phyloP scores from a whole-genome alignment of 1,284 basidiomycete genomes.

The Coriolopsis trogii region DNA sequence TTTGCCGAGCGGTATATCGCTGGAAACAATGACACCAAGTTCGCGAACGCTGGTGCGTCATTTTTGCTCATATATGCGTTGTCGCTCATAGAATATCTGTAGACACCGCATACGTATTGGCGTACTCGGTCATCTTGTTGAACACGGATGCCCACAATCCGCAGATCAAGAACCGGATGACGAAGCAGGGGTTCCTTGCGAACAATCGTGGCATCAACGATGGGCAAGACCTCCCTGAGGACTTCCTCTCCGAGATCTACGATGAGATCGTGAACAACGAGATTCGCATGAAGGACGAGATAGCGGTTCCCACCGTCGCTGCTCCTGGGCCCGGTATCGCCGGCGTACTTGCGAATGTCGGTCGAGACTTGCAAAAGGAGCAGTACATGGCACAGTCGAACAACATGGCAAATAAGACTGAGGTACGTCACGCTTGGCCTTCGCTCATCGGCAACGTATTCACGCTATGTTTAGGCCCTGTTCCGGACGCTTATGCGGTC shows the following conservation, averaged over 20 bases:
- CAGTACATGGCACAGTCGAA: slow-evolving; percentile 93
- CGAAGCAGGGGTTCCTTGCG: slow-evolving; percentile 85
- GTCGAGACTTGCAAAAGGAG: slow-evolving; percentile 91
- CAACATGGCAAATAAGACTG: slow-evolving; percentile 95
- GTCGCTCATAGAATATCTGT: neutral
- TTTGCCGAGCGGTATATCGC: slow-evolving; percentile 95
- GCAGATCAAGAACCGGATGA: slow-evolving; percentile 92
- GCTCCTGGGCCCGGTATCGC: slow-evolving; percentile 74
- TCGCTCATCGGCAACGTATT: neutral
- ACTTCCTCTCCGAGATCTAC: slow-evolving; percentile 76
- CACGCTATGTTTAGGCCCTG: slow-evolving; percentile 59
- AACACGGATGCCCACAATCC: slow-evolving; percentile 97
- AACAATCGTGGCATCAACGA: slow-evolving; percentile 98
- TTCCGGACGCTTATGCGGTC: slow-evolving; percentile 89
- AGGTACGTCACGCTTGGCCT: slow-evolving; percentile 59
- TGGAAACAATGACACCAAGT: slow-evolving; percentile 79
- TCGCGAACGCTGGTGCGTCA: slow-evolving; percentile 77
- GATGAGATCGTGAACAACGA: slow-evolving; percentile 92
- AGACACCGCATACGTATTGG: slow-evolving; percentile 93
- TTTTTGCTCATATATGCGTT: neutral
- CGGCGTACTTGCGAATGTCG: slow-evolving; percentile 83
- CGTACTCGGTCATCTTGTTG: slow-evolving; percentile 92
- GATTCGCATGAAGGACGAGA: slow-evolving; percentile 97
- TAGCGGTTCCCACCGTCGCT: slow-evolving; percentile 59
- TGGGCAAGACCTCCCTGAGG: slow-evolving; percentile 83